These are phyloP conservation scores for Taphrina communis DNA, from an alignment of 1,139 yeast genomes.

Conservation along the genomic window DNA sequence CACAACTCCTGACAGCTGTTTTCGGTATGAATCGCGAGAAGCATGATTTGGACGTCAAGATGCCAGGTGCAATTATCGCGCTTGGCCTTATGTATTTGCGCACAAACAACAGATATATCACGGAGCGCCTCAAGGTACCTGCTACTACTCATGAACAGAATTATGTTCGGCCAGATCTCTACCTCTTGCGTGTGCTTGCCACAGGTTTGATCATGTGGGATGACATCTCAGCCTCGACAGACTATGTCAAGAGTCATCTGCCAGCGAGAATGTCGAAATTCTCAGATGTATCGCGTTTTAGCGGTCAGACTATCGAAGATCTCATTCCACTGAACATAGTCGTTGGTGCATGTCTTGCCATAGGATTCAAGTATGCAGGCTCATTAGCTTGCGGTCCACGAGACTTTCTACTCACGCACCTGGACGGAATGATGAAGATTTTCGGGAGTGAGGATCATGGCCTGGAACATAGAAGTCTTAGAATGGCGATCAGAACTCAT, in stretches of 20 bases:
- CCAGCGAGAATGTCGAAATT: background rate
- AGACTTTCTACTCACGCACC: slow-evolving; percentile 62
- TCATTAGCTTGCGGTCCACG: slow-evolving; percentile 64
- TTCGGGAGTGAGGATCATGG: slow-evolving; percentile 57
- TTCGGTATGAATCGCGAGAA: slow-evolving; percentile 63
- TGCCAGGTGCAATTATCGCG: slow-evolving; percentile 82
- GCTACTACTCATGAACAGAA: slow-evolving; percentile 65
- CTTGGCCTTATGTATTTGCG: slow-evolving; percentile 74
- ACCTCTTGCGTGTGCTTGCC: slow-evolving; percentile 72
- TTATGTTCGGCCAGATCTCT: slow-evolving; percentile 79
- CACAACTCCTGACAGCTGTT: slow-evolving; percentile 63
- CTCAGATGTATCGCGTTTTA: slow-evolving; percentile 48
- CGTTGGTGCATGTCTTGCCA: slow-evolving; percentile 76
- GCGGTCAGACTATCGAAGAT: slow-evolving; percentile 63
- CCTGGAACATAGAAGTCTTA: slow-evolving; percentile 68
- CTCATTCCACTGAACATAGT: slow-evolving; percentile 69
- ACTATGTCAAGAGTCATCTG: slow-evolving; percentile 63
- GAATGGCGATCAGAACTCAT: slow-evolving; percentile 62
- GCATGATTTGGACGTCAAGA: slow-evolving; percentile 70
- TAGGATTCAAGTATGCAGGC: slow-evolving; percentile 80
- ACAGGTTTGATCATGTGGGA: slow-evolving; percentile 82
- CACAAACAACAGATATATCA: slow-evolving; percentile 66
- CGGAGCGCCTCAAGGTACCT: slow-evolving; percentile 70
- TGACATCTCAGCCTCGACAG: slow-evolving; percentile 57
- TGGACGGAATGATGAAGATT: slow-evolving; percentile 68